Evolutionary conservation across 2,329 filamentous ascomycete species (phyloP), one percentile per base, ranked within the genome.

Genomic region (Phaeoacremonium minimum): DNA sequence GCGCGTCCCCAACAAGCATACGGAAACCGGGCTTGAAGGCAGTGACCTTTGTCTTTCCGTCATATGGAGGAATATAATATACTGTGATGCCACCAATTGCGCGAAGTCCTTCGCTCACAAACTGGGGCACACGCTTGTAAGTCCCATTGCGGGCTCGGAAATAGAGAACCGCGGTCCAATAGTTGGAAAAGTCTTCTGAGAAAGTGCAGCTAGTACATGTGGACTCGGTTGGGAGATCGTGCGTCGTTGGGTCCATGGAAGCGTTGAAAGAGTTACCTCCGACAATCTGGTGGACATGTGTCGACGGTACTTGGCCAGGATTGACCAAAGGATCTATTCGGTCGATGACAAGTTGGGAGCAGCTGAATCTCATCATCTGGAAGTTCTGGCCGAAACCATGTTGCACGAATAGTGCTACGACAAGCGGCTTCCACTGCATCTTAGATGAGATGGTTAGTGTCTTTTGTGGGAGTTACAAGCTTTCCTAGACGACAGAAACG

Each of bases 21-120:
- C 40, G 60, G 41, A 31, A 63, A 40, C 60, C 55, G 18, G 59
- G 52, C 29, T 55, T 56, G 48, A 66, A 65, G 7, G 60, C 58
- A 3, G 58, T 66, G 28, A 64, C 53, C 30, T 48, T 48, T 18
- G 45, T 35, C 28, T 26, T 42, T 32, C 58, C 57, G 18, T 52
- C 2, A n/a, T 50, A 50, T 5, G 56, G 55, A 6, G 48, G 48
- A 14, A 62, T 57, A 36, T 62, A 62, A 47, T 61, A 61, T 18
- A 61, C 53, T 7, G 57, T 55, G 33, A 61, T 55, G 29, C 56
- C 56, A 18, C 56, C 56, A 6, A 51, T 40, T 5, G 55, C 53
- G 15, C 53, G 50, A 33, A 57, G 47, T 9, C 49, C 52, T 37
- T 48, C 42, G 30, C 55, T 53, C 8, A 51, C 50, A 18, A 48